phyloP scores from a whole-genome alignment of 1,139 yeast genomes.

The Pichia sp. region DNA sequence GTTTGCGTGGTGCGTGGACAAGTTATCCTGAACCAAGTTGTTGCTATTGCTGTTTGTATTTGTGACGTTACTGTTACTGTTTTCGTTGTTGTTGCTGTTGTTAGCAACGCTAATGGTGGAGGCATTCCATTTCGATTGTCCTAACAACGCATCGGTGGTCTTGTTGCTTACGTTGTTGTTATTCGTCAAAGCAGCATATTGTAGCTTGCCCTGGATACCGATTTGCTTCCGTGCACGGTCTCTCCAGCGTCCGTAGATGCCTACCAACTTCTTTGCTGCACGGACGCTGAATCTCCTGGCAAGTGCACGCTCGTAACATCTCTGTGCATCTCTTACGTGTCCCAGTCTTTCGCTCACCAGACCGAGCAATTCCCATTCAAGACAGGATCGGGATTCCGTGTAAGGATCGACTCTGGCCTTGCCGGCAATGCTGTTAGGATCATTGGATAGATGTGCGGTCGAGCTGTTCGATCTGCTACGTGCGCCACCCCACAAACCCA shows the following conservation, averaged over 20 bases:
- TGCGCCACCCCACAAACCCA: constrained; percentile 14
- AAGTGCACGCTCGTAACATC: constrained; percentile 59
- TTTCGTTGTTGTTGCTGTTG: background rate
- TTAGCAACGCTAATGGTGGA: constrained; percentile 5
- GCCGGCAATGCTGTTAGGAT: background rate
- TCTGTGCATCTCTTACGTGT: constrained; percentile 53
- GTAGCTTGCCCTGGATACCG: constrained; percentile 10
- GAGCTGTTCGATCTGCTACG: constrained; percentile 3
- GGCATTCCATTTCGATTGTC: constrained; percentile 11
- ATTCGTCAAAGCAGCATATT: background rate
- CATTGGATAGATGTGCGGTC: background rate
- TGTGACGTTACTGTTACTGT: background rate
- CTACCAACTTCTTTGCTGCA: constrained; percentile 71
- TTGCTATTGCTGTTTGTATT: background rate
- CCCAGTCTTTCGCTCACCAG: constrained; percentile 50
- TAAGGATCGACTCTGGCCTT: constrained; percentile 33
- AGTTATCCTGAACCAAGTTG: background rate
- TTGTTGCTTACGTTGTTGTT: background rate
- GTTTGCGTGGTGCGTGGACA: background rate
- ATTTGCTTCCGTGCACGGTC: constrained; percentile 20
- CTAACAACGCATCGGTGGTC: constrained; percentile 1
- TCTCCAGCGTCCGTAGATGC: constrained; percentile 46
- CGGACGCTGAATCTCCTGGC: constrained; percentile 66
- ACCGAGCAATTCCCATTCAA: constrained; percentile 60
- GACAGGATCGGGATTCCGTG: constrained; percentile 34